A percentile compares a stretch with the other conserved stretches of the same genome.
These are phyloP conservation scores for Sungouiozyma ichnusensis DNA, from an alignment of 805 yeast genomes.

Conservation along the genomic window DNA sequence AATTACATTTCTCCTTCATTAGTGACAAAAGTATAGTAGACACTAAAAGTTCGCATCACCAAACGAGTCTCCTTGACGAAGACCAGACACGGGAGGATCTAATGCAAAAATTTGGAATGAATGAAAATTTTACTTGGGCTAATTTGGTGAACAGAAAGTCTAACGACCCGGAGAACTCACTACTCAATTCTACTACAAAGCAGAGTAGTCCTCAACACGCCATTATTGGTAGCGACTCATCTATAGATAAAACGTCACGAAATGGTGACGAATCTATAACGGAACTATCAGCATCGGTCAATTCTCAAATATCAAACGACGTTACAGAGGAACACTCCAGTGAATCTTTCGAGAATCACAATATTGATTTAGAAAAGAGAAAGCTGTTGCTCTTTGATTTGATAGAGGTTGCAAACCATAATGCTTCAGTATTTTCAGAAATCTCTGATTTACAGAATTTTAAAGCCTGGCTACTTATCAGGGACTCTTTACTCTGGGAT, in stretches of 20 bases:
- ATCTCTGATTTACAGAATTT: conserved; percentile 24
- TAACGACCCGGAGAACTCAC: conserved; percentile 2
- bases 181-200: neutral
- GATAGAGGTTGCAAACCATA: conserved; percentile 23
- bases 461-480: conserved; percentile 25
- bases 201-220: neutral
- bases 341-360: conserved; percentile 4
- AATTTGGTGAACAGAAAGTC: conserved; percentile 16
- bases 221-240: neutral
- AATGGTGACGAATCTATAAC: neutral
- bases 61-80: conserved; percentile 5
- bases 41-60: conserved; percentile 4
- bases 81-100: conserved; percentile 13
- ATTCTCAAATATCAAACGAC: neutral
- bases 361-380: conserved; percentile 8
- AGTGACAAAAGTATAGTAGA: conserved; percentile 12
- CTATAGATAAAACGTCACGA: neutral
- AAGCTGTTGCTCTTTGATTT: conserved; percentile 20
- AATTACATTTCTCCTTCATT: conserved; percentile 24
- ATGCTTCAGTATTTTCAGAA: conserved; percentile 23
- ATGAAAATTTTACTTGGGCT: conserved; percentile 27
- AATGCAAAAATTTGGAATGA: conserved; percentile 23
- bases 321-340: conserved; percentile 5
- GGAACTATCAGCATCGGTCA: neutral
- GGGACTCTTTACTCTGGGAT: conserved; percentile 28